Percentiles rank a stretch among this genome's conserved stretches.
Evolutionary conservation across 208 protist species (phyloP).

Genomic region (Acanthamoeba castellanii): DNA sequence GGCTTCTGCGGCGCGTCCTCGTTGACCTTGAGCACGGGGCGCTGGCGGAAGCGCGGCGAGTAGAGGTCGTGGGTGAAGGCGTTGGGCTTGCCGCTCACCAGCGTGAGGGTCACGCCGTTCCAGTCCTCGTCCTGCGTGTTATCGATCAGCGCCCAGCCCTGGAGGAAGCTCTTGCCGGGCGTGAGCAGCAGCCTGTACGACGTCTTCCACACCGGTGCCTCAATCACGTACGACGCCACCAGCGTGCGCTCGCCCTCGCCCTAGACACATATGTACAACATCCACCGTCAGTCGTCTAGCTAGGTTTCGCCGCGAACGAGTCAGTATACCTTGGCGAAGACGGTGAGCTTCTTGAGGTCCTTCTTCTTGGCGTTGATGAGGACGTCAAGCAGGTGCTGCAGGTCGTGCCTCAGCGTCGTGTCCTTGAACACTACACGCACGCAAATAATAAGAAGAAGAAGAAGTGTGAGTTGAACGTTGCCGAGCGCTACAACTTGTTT

Average conservation of each 20-base stretch:
- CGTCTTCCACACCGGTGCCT: conserved; percentile 38
- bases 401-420: conserved; percentile 18
- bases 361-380: conserved; percentile 13
- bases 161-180: neutral
- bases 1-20: neutral
- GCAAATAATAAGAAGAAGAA: neutral
- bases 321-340: neutral
- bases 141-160: conserved; percentile 4
- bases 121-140: conserved; percentile 33
- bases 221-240: neutral
- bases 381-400: conserved; percentile 18
- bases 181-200: neutral
- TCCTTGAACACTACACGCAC: neutral
- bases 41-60: neutral
- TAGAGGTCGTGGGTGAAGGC: conserved; percentile 26
- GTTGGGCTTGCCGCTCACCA: neutral
- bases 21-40: neutral
- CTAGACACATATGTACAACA: too few species aligned
- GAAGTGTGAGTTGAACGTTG: too few species aligned
- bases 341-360: neutral
- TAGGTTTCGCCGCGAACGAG: too few species aligned
- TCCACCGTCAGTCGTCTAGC: too few species aligned
- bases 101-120: neutral
- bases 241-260: neutral
- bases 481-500: too few species aligned